Evolutionary conservation across 371 early-diverging fungal species (phyloP).

Genomic region (Apophysomyces sp.): DNA sequence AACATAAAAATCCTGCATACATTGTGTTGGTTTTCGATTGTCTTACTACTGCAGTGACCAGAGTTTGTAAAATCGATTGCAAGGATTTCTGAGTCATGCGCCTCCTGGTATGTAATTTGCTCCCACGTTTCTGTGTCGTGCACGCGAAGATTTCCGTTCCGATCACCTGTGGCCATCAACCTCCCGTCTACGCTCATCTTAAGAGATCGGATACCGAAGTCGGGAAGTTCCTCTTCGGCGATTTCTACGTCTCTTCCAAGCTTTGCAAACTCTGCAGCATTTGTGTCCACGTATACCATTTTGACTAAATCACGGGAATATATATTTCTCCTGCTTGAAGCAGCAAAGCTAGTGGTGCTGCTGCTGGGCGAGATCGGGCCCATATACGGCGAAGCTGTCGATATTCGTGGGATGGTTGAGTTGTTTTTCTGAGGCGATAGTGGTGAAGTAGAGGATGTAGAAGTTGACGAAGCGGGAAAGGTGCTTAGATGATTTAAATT

Average conservation of each 20-base stretch:
- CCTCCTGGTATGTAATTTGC: constrained; percentile 69
- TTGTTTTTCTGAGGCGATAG: constrained; percentile 6
- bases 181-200: constrained; percentile 70
- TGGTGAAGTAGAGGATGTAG: constrained; percentile 14
- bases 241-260: constrained; percentile 28
- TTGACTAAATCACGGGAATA: constrained; percentile 63
- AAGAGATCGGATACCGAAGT: constrained; percentile 70
- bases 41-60: constrained; percentile 11
- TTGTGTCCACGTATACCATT: constrained; percentile 56
- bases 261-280: constrained; percentile 44
- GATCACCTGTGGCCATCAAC: constrained; percentile 76
- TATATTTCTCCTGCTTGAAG: constrained; percentile 46
- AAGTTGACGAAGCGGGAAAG: constrained; percentile 17
- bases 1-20: neutral
- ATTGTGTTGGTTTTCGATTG: neutral
- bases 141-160: constrained; percentile 73
- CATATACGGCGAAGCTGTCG: neutral
- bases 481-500: constrained; percentile 48
- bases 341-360: constrained; percentile 19
- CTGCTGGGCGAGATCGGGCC: constrained; percentile 22
- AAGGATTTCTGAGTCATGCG: constrained; percentile 84
- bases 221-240: constrained; percentile 43
- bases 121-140: constrained; percentile 62
- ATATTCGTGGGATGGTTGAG: constrained; percentile 6
- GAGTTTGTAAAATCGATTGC: constrained; percentile 70